These are phyloP conservation scores for Eragrostis curvula DNA, from an alignment of 176 grass and related monocot species.

Conservation along the genomic window DNA sequence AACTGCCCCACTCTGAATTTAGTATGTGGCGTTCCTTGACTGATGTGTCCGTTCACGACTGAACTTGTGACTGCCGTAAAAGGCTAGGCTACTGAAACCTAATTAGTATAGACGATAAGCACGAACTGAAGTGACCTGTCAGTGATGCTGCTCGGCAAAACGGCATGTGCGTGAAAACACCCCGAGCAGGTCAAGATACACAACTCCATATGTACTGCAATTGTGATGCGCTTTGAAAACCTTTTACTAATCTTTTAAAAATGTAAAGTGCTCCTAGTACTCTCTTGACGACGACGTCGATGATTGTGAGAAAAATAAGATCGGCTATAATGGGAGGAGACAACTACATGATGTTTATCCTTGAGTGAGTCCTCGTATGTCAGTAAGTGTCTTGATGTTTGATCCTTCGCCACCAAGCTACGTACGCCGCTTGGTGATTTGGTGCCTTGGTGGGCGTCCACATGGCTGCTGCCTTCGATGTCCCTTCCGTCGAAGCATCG, in stretches of 20 bases:
- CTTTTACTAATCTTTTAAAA: not conserved
- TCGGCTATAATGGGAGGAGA: conserved; percentile 13
- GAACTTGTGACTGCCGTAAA: conserved; percentile 45
- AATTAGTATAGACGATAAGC: conserved; percentile 35
- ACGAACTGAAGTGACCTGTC: conserved; percentile 10
- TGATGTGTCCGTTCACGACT: not conserved
- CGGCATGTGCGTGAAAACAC: conserved; percentile 36
- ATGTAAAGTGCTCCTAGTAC: not conserved
- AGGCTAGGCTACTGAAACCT: conserved; percentile 7
- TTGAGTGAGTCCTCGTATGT: not conserved
- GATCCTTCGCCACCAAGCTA: not conserved
- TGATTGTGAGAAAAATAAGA: not conserved
- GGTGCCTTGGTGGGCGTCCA: not conserved
- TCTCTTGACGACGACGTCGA: not conserved
- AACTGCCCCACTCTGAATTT: conserved; percentile 17
- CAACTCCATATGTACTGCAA: not conserved
- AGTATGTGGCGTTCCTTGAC: not conserved
- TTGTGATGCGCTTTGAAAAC: not conserved
- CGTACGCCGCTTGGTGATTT: not conserved
- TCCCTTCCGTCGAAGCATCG: conserved; percentile 10
- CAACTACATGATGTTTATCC: conserved; percentile 36
- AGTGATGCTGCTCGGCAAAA: not conserved
- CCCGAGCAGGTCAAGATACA: conserved; percentile 27
- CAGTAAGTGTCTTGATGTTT: not conserved
- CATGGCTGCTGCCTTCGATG: not conserved